A percentile compares a stretch with the other conserved stretches of the same genome.
These are phyloP conservation scores for Neophaeococcomyces aloes DNA, from an alignment of 2,329 filamentous ascomycete species.

Conservation along the genomic window DNA sequence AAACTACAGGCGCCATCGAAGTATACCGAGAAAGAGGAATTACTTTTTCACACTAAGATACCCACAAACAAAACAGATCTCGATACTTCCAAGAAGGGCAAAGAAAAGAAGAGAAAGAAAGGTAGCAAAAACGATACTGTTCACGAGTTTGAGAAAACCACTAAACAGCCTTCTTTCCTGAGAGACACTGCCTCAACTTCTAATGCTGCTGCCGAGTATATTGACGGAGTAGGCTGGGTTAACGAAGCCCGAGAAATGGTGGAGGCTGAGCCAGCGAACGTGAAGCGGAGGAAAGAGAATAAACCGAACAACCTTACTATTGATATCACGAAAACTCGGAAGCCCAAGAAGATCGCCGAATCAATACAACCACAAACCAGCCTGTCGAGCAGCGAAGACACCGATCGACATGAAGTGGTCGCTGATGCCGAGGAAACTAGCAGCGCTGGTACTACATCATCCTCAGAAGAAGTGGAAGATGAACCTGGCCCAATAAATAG, in stretches of 20 bases:
- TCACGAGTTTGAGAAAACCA: conserved; percentile 82
- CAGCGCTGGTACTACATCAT: conserved; percentile 21
- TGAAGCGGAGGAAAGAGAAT: conserved; percentile 9
- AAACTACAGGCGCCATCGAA: conserved; percentile 57
- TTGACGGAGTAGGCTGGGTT: conserved; percentile 82
- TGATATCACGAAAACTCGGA: conserved; percentile 18
- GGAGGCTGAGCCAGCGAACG: conserved; percentile 35
- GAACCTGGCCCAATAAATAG: conserved; percentile 7
- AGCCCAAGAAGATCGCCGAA: background rate
- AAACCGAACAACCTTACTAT: conserved; percentile 15
- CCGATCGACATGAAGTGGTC: conserved; percentile 24
- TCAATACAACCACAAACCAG: conserved; percentile 24
- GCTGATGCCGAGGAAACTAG: conserved; percentile 24
- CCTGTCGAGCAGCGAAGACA: conserved; percentile 26
- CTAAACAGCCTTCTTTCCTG: conserved; percentile 72
- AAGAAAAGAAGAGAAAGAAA: conserved; percentile 52
- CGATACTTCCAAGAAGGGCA: conserved; percentile 32
- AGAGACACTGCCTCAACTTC: conserved; percentile 43
- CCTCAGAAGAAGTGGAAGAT: conserved; percentile 3
- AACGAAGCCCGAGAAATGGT: conserved; percentile 67
- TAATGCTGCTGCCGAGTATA: conserved; percentile 52
- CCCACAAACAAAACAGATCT: conserved; percentile 43
- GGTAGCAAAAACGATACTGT: conserved; percentile 56
- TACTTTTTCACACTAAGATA: conserved; percentile 72
- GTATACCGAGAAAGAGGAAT: conserved; percentile 69